phyloP scores from a whole-genome alignment of 2,329 filamentous ascomycete genomes.

The Alternaria arbusti region DNA sequence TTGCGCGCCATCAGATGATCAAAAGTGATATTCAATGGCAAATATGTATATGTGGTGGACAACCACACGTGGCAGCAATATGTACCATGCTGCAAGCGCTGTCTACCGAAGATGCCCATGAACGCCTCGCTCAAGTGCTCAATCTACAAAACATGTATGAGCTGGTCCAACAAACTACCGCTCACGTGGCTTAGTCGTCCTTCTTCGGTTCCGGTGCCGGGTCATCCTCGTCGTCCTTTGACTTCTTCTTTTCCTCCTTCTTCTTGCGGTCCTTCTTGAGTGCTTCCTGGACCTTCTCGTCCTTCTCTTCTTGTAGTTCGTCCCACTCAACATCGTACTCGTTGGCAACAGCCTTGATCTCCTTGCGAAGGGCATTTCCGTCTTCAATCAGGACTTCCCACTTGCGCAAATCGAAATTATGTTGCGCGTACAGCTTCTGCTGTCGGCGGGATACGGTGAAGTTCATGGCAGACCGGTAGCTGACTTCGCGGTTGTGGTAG shows the following conservation, averaged over 20 bases:
- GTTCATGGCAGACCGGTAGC: conserved; percentile 85
- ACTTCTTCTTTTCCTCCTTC: conserved; percentile 44
- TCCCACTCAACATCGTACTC: conserved; percentile 95
- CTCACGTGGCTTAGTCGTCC: conserved; percentile 1
- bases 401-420: conserved; percentile 74
- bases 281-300: conserved; percentile 63
- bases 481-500: conserved; percentile 88
- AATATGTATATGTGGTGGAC: not conserved
- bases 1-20: not conserved
- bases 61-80: not conserved
- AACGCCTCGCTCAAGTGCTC: conserved; percentile 14
- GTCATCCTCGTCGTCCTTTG: conserved; percentile 44
- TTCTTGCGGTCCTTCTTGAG: conserved; percentile 57
- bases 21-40: not conserved
- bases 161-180: not conserved
- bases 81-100: not conserved
- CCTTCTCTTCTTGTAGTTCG: conserved; percentile 73
- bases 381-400: conserved; percentile 85
- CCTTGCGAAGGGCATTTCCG: conserved; percentile 75
- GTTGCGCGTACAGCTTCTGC: conserved; percentile 73
- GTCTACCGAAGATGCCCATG: not conserved
- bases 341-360: conserved; percentile 79
- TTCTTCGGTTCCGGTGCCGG: conserved; percentile 10
- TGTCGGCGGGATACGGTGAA: conserved; percentile 83
- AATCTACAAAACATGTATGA: not conserved